Conservation (phyloP, 768 basidiomycete species). For the Suillus placidus region DNA sequence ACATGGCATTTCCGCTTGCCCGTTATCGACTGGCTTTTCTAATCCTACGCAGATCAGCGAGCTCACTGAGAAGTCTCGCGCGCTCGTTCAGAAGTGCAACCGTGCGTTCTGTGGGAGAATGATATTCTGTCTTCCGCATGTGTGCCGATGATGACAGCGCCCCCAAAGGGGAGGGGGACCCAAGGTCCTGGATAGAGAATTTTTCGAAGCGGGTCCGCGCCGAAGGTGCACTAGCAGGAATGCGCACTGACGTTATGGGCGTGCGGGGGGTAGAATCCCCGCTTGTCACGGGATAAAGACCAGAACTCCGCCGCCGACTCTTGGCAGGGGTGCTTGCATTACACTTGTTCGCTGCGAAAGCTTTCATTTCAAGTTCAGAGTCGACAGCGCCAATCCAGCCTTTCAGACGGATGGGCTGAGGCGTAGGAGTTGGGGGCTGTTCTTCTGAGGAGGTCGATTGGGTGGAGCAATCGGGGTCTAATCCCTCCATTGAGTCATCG, state of each 20-base stretch:
- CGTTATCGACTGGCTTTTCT: constrained; percentile 16
- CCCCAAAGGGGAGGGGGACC: not conserved
- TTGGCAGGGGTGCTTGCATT: constrained; percentile 33
- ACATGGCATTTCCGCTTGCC: not conserved
- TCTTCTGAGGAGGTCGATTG: constrained; percentile 6
- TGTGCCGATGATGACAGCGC: not conserved
- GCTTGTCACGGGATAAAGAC: not conserved
- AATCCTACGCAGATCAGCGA: constrained; percentile 47
- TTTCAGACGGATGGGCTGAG: constrained; percentile 44
- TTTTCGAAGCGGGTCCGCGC: not conserved
- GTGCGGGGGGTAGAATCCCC: constrained; percentile 5
- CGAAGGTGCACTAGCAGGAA: not conserved
- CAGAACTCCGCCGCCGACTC: constrained; percentile 7
- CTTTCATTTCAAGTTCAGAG: constrained; percentile 51
- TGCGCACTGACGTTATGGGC: not conserved
- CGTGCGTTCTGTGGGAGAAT: constrained; percentile 47
- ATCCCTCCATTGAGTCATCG: constrained; percentile 4
- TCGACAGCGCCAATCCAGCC: constrained; percentile 62
- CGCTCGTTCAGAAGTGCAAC: constrained; percentile 59
- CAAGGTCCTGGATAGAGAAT: not conserved
- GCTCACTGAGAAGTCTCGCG: constrained; percentile 54
- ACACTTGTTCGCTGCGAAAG: constrained; percentile 44
- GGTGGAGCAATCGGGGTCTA: constrained; percentile 5
- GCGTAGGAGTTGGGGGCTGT: constrained; percentile 24
- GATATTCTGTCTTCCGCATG: constrained; percentile 24